phyloP scores from a whole-genome alignment of 306 rosid species.

The Albizia julibrissin region DNA sequence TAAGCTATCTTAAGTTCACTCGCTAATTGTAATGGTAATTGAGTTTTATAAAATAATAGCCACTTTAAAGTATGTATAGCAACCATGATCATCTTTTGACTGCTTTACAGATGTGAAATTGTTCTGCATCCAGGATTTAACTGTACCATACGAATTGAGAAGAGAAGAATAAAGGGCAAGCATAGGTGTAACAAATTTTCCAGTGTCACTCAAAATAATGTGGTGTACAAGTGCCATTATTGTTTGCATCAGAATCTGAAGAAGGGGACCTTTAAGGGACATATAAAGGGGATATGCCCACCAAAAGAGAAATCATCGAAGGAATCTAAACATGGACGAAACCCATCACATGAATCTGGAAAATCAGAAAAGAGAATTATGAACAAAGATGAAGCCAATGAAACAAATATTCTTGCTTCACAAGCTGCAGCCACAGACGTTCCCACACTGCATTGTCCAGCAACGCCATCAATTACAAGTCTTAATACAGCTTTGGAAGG shows the following conservation, averaged over 20 bases:
- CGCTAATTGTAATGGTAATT: neutral
- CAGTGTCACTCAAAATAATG: conserved; percentile 49
- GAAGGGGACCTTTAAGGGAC: conserved; percentile 68
- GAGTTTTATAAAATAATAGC: neutral
- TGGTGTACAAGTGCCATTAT: conserved; percentile 67
- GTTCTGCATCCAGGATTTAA: conserved; percentile 73
- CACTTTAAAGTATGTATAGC: neutral
- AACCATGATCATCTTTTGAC: conserved; percentile 13
- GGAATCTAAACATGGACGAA: conserved; percentile 30
- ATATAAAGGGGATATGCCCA: conserved; percentile 53
- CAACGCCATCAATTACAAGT: conserved; percentile 36
- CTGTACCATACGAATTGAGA: conserved; percentile 69
- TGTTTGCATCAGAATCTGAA: conserved; percentile 64
- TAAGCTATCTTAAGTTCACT: neutral
- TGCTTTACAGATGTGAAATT: conserved; percentile 68
- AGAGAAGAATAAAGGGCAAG: conserved; percentile 40
- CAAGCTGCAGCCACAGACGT: neutral
- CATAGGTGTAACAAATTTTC: conserved; percentile 36
- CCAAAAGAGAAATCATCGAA: conserved; percentile 36
- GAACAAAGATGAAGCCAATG: conserved; percentile 29
- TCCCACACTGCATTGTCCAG: conserved; percentile 18
- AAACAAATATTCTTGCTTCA: conserved; percentile 28
- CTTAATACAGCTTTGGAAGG: conserved; percentile 27
- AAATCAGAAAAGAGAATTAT: conserved; percentile 31
- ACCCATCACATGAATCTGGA: conserved; percentile 6